Conservation (phyloP, 2,329 filamentous ascomycete species). For the Xylaria sp. region DNA sequence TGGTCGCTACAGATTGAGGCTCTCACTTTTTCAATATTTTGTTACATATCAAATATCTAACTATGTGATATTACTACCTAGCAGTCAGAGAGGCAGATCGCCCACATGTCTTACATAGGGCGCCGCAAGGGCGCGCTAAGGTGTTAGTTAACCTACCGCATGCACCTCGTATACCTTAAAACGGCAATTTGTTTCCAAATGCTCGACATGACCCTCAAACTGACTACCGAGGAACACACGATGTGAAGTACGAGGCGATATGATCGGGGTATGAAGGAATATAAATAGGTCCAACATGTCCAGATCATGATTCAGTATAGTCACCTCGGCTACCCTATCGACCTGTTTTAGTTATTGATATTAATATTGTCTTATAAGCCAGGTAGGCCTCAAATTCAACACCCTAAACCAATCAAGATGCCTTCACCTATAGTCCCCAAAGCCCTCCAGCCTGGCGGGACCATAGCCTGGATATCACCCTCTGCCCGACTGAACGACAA, state of each 20-base stretch:
- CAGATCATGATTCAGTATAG: neutral
- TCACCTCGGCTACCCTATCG: neutral
- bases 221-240: neutral
- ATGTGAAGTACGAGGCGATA: neutral
- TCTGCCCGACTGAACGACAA: conserved; percentile 51
- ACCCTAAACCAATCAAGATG: conserved; percentile 19
- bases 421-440: conserved; percentile 39
- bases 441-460: conserved; percentile 49
- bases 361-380: neutral
- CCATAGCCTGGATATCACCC: conserved; percentile 55
- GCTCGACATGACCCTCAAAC: neutral
- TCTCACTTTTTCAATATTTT: neutral
- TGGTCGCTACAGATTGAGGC: no score
- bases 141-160: neutral
- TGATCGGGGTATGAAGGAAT: neutral
- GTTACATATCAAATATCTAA: neutral
- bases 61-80: neutral
- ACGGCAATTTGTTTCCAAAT: conserved; percentile 18
- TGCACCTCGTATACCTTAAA: neutral
- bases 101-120: neutral
- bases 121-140: neutral
- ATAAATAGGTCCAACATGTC: neutral
- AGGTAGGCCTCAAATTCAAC: neutral
- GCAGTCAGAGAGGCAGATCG: neutral
- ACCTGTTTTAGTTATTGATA: neutral